Percentiles rank a stretch among this genome's conserved stretches.
phyloP scores from a whole-genome alignment of 2,329 filamentous ascomycete genomes.

The Camptophora hylomeconis region DNA sequence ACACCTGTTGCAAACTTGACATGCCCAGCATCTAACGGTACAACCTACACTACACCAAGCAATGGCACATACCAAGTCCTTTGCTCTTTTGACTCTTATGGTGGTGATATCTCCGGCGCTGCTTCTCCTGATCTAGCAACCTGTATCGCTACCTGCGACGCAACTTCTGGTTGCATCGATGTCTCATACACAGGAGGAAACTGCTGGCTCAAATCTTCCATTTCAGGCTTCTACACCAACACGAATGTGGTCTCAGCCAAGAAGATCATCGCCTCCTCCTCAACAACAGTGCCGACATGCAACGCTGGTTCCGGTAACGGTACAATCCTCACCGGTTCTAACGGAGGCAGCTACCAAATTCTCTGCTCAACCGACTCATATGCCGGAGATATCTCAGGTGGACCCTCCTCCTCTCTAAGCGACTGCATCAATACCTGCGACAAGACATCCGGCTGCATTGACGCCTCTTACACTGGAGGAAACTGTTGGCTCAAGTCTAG shows the following conservation, averaged over 20 bases:
- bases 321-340: not conserved
- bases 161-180: not conserved
- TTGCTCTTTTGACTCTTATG: not conserved
- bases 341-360: not conserved
- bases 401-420: not conserved
- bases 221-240: not conserved
- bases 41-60: too few relatives aligned
- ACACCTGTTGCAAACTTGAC: too few relatives aligned
- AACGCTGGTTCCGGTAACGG: not conserved
- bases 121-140: not conserved
- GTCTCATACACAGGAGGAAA: not conserved
- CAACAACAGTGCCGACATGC: too few relatives aligned
- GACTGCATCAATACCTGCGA: conserved; percentile 1
- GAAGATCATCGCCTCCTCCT: not conserved
- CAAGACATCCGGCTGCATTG: not conserved
- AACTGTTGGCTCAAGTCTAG: not conserved
- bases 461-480: not conserved
- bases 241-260: not conserved
- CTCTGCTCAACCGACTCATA: not conserved
- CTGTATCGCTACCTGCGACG: conserved; percentile 1
- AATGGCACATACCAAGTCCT: too few relatives aligned
- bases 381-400: not conserved
- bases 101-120: not conserved
- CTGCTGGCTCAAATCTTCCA: not conserved
- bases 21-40: too few relatives aligned